Conservation (phyloP, 1,284 basidiomycete genomes). For the Fereydounia khargensis region DNA sequence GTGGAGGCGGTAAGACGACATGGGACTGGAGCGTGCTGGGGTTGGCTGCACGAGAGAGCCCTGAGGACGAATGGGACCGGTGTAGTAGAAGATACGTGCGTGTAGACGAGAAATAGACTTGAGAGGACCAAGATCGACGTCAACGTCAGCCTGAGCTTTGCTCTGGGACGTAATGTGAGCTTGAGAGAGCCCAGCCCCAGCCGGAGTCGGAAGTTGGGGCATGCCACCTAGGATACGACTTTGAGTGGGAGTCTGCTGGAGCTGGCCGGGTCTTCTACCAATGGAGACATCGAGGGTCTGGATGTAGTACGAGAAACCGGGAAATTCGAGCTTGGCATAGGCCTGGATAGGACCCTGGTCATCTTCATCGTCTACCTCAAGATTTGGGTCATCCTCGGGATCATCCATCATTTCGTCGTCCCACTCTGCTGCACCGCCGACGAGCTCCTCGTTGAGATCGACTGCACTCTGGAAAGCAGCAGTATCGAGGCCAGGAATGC, state of each 20-base stretch:
- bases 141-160: slow-evolving; percentile 59
- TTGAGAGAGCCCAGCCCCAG: slow-evolving; percentile 8
- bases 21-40: slow-evolving; percentile 18
- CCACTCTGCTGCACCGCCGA: slow-evolving; percentile 24
- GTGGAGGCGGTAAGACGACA: slow-evolving; percentile 19
- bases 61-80: slow-evolving; percentile 27
- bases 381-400: slow-evolving; percentile 24
- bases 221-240: slow-evolving; percentile 13
- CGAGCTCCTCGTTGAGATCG: slow-evolving; percentile 31
- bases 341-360: slow-evolving; percentile 67
- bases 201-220: slow-evolving; percentile 28
- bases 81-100: slow-evolving; percentile 75
- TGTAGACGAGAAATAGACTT: slow-evolving; percentile 96
- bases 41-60: slow-evolving; percentile 5
- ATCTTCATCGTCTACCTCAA: slow-evolving; percentile 7
- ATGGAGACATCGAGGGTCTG: slow-evolving; percentile 75
- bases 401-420: slow-evolving; percentile 24
- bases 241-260: too few relatives aligned
- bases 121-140: slow-evolving; percentile 92
- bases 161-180: slow-evolving; percentile 37
- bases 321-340: slow-evolving; percentile 89
- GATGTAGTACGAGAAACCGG: slow-evolving; percentile 80
- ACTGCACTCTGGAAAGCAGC: slow-evolving; percentile 19
- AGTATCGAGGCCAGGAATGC: slow-evolving; percentile 3
- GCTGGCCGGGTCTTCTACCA: slow-evolving; percentile 61